Evolutionary conservation across 768 basidiomycete genomes (phyloP), one percentile per base, ranked within the genome.

Genomic region (Podaxis carcinomalis): DNA sequence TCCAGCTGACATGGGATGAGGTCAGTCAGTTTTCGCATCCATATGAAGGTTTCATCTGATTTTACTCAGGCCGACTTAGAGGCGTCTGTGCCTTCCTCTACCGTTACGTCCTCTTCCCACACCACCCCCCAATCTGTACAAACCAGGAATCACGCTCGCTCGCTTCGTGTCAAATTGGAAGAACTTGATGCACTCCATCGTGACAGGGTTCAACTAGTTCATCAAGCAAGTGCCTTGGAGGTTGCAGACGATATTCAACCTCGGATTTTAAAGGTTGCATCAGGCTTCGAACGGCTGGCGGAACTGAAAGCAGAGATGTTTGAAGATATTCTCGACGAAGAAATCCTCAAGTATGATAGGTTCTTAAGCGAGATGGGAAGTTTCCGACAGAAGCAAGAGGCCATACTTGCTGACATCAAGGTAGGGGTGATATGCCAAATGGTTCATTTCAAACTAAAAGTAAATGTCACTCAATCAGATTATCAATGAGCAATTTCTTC

Each of bases 271-370:
- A 80, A 78, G 54, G 86, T 86, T 23, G 86, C 92, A 0, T 77
- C 81, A 14, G 82, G 83, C 2, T 79, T 94, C 49, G 87, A 88
- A 55, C 79, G 82, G 25, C 80, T 89, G 70, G 75, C 78, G 2
- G 87, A 93, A 66, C 83, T 93, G 16, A 85, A 87, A 37, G 86
- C 95, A 0, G 89, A 87, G 23, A 89, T 90, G 87, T 98, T 98
- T 69, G 92, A 95, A 68, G 89, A 90, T 57, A 77, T 92, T 11
- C 83, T 89, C 28, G 88, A 93, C 59, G 82, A 85, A 62, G 90
- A 92, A 67, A 73, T 98, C 54, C 81, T 80, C 0, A 95, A 94
- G 73, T 95, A 93, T 64, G 90, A 92, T 61, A 82, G 80, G 62
- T 89, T 87, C 68, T 76, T 98, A 37, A 77, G 82, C 37, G 84